phyloP scores from a whole-genome alignment of 192 early-diverging fungal genomes.

The Backusella luteola region DNA sequence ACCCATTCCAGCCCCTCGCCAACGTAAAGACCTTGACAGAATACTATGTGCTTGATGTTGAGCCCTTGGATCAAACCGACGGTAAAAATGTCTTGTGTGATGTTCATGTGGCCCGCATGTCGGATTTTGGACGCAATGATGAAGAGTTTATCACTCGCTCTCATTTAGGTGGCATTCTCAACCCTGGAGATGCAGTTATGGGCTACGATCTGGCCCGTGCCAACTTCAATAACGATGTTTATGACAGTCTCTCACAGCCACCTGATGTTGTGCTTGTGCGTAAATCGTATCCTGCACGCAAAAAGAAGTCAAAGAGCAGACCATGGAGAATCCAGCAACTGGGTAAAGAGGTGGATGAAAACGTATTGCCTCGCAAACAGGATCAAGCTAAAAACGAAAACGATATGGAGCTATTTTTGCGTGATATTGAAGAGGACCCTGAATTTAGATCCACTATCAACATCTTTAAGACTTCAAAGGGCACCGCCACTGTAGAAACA shows the following conservation, averaged over 20 bases:
- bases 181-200: constrained; percentile 86
- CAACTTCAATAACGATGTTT: constrained; percentile 91
- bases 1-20: constrained; percentile 72
- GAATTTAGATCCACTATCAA: constrained; percentile 94
- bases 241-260: constrained; percentile 68
- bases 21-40: constrained; percentile 81
- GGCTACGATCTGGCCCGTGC: constrained; percentile 86
- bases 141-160: constrained; percentile 84
- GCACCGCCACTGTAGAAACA: constrained; percentile 20
- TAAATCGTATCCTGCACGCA: constrained; percentile 88
- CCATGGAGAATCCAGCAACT: constrained; percentile 91
- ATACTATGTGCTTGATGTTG: constrained; percentile 95
- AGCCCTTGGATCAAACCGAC: constrained; percentile 69
- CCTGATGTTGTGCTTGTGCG: constrained; percentile 92
- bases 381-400: constrained; percentile 77
- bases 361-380: constrained; percentile 65
- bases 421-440: constrained; percentile 97
- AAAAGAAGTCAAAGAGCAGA: constrained; percentile 81
- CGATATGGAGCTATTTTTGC: constrained; percentile 95
- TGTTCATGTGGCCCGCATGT: constrained; percentile 76
- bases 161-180: constrained; percentile 89
- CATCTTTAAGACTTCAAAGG: constrained; percentile 76
- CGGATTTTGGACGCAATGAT: constrained; percentile 84
- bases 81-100: constrained; percentile 86
- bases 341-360: constrained; percentile 85